Conservation (phyloP, 2,329 filamentous ascomycete genomes). For the Coleophoma cylindrospora region DNA sequence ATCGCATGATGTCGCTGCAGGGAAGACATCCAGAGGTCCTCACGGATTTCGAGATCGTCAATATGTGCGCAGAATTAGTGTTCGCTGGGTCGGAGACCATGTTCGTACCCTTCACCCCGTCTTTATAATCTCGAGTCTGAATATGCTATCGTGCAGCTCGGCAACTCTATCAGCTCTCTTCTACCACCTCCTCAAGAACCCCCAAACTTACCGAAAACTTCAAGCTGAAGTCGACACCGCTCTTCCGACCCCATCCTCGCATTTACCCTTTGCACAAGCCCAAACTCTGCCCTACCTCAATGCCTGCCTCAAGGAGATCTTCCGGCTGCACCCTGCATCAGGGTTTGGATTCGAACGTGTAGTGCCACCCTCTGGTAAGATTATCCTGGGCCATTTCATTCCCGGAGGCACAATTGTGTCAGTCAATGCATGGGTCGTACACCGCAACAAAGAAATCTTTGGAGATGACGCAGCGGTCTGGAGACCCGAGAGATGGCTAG, state of each 20-base stretch:
- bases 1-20: neutral
- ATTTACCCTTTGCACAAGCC: slow-evolving; percentile 61
- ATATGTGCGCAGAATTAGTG: slow-evolving; percentile 63
- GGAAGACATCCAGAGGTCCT: slow-evolving; percentile 53
- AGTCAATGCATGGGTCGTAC: slow-evolving; percentile 67
- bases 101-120: neutral
- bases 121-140: neutral
- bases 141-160: slow-evolving; percentile 28
- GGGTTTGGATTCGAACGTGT: slow-evolving; percentile 68
- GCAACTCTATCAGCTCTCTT: slow-evolving; percentile 66
- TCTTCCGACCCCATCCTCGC: slow-evolving; percentile 43
- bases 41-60: slow-evolving; percentile 61
- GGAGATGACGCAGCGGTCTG: slow-evolving; percentile 58
- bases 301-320: slow-evolving; percentile 69
- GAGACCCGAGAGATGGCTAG: slow-evolving; percentile 60
- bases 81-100: slow-evolving; percentile 74
- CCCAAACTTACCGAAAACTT: slow-evolving; percentile 44
- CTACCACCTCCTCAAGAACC: slow-evolving; percentile 64
- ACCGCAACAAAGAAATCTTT: slow-evolving; percentile 60
- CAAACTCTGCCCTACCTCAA: slow-evolving; percentile 69
- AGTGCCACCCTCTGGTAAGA: slow-evolving; percentile 56
- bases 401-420: slow-evolving; percentile 69
- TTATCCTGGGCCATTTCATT: slow-evolving; percentile 56
- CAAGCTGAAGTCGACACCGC: slow-evolving; percentile 57
- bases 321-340: slow-evolving; percentile 68